These are phyloP conservation scores for Yarrowia sp. DNA, from an alignment of 805 yeast species.

Conservation along the genomic window DNA sequence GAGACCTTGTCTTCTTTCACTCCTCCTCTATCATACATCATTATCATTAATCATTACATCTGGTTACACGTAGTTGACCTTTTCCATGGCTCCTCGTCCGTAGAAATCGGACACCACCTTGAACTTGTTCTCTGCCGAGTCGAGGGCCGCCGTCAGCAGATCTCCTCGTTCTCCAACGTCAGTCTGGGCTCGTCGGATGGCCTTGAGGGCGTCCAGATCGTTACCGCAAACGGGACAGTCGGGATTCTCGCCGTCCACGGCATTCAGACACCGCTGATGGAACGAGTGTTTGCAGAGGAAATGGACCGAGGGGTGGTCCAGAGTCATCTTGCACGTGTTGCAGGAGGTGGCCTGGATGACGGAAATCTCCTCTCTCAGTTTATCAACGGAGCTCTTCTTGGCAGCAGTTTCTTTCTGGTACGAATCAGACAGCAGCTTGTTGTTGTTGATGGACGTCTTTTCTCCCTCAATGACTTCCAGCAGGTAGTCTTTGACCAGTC, in stretches of 20 bases:
- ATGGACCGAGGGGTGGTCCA: conserved; percentile 82
- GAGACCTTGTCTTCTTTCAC: no score
- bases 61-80: conserved; percentile 12
- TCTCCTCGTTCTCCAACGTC: conserved; percentile 68
- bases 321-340: conserved; percentile 64
- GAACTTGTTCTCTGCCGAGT: conserved; percentile 64
- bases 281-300: conserved; percentile 87
- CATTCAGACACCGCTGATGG: conserved; percentile 76
- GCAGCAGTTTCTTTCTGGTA: conserved; percentile 70
- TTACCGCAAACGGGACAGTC: conserved; percentile 79
- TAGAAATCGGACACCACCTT: conserved; percentile 79
- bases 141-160: conserved; percentile 64
- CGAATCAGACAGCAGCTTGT: conserved; percentile 67
- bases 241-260: conserved; percentile 43
- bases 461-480: conserved; percentile 66
- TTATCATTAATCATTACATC: conserved; percentile 32
- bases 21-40: conserved; percentile 6
- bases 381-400: conserved; percentile 62
- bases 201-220: conserved; percentile 70
- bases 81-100: conserved; percentile 80
- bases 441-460: conserved; percentile 70
- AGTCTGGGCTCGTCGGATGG: conserved; percentile 64
- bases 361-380: conserved; percentile 56
- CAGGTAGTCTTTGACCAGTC: conserved; percentile 72
- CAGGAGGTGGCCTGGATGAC: conserved; percentile 71